Base-by-base conservation (phyloP, 352 stramenopile genomes). In the Plasmopara muralis region DNA sequence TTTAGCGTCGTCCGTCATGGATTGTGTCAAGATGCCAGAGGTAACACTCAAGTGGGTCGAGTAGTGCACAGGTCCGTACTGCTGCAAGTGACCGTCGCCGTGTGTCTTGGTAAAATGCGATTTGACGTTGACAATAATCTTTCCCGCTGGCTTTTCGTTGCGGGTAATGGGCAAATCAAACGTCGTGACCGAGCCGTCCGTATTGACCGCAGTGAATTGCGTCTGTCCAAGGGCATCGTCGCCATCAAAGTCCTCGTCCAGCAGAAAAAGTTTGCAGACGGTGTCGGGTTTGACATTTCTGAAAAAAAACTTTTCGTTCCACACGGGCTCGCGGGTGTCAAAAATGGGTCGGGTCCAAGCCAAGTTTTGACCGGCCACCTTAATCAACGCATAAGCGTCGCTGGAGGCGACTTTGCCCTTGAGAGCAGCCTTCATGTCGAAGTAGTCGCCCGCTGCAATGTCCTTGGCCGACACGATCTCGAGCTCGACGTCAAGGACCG, bases 241-340 rank as follows among this genome's bases (percentile, higher is more conserved):
- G 9, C 31, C 57, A 20, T 56, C 40, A 35, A 70, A 47, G 43
- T 74, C 65, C 53, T 74, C 61, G 47, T 74, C 65, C 13, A 74
- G 28, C 14, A 74, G 43, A 38, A 63, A 70, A 9, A 74, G 55
- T 38, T 66, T 70, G 57, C 65, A 74, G 15, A 70, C 10, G 4
- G 61, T 56, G 61, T 68, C 54, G 13, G 62, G 61, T 15, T 60
- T 57, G 29, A 70, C 65, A 51, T 74, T 74, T 15, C 53, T 64
- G 29, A 74, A 74, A 50, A 53, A 70, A 51, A 74, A 74, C 40
- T 53, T 68, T 48, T 74, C 65, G 51, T 74, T 68, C 65, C 65
- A 74, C 13, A 54, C 50, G 5, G 65, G 65, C 43, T 74, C 62
- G 9, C 62, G 50, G 15, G 65, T 70, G 44, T 56, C 29, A 46